Evolutionary conservation across 116 monocot genomes (phyloP).

Genomic region (Iris pallida): DNA sequence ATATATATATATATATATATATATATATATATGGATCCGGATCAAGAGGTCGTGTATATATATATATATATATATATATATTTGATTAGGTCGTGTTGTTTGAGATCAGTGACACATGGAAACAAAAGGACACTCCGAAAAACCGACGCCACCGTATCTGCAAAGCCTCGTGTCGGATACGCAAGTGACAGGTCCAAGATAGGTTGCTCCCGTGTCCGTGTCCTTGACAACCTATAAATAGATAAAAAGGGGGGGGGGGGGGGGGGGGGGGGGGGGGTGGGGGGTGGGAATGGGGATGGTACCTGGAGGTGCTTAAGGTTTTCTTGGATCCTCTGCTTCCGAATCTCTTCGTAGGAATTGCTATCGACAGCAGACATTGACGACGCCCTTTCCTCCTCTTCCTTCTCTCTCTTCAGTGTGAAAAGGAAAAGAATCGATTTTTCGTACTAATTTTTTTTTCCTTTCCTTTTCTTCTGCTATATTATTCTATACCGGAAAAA

Average conservation of each 20-base stretch:
- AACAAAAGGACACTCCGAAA: too few species aligned
- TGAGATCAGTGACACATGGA: too few species aligned
- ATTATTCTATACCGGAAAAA: neutral
- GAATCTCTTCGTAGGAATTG: slow-evolving; percentile 37
- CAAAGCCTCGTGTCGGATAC: too few species aligned
- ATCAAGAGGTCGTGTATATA: too few species aligned
- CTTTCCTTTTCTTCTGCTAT: neutral
- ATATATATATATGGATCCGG: too few species aligned
- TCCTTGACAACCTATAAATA: neutral
- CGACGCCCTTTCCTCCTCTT: neutral
- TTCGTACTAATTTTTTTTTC: too few species aligned
- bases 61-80: too few species aligned
- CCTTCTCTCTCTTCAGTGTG: neutral
- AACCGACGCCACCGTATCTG: too few species aligned
- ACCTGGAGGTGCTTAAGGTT: slow-evolving; percentile 54
- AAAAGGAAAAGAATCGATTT: neutral
- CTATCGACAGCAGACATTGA: slow-evolving; percentile 3
- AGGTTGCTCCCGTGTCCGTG: neutral
- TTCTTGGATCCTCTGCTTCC: slow-evolving; percentile 36
- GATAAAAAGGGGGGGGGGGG: neutral
- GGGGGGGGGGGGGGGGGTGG: neutral
- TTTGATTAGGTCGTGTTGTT: too few species aligned
- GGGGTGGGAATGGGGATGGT: neutral
- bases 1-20: too few species aligned
- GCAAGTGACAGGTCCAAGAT: too few species aligned